Evolutionary conservation across 139 green algal species (phyloP).

Genomic region (Trebouxia sp.): DNA sequence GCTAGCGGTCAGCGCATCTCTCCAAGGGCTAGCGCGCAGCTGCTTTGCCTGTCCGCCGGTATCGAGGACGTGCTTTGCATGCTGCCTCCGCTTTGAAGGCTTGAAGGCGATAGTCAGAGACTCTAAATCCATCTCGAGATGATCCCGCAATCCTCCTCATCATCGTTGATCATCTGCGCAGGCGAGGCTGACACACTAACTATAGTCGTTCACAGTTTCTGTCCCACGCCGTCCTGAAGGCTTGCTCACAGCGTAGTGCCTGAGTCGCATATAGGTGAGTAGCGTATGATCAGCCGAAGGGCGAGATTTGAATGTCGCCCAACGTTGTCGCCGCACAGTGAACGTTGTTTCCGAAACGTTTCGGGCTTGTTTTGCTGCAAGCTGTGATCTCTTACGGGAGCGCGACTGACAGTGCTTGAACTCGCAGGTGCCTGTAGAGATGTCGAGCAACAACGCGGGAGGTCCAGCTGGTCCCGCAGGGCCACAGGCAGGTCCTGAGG

Average conservation of each 20-base stretch:
- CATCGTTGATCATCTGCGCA: too few relatives aligned
- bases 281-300: too few relatives aligned
- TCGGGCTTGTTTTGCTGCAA: too few relatives aligned
- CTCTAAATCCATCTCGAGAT: too few relatives aligned
- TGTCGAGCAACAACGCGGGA: not conserved
- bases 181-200: slow-evolving; percentile 18
- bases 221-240: not conserved
- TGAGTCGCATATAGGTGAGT: slow-evolving; percentile 3
- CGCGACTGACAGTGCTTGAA: not conserved
- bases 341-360: not conserved
- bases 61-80: too few relatives aligned
- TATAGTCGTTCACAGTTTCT: not conserved
- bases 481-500: not conserved
- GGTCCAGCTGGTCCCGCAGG: slow-evolving; percentile 2
- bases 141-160: not conserved
- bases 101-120: too few relatives aligned
- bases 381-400: not conserved
- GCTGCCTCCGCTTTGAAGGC: too few relatives aligned
- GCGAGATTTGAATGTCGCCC: not conserved
- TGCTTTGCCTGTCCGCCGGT: too few relatives aligned
- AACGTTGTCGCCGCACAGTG: not conserved
- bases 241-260: not conserved
- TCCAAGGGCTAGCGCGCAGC: too few relatives aligned
- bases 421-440: not conserved
- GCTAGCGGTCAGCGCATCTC: too few relatives aligned